phyloP scores from a whole-genome alignment of 495 filamentous ascomycete genomes.

The Cercophora samala region DNA sequence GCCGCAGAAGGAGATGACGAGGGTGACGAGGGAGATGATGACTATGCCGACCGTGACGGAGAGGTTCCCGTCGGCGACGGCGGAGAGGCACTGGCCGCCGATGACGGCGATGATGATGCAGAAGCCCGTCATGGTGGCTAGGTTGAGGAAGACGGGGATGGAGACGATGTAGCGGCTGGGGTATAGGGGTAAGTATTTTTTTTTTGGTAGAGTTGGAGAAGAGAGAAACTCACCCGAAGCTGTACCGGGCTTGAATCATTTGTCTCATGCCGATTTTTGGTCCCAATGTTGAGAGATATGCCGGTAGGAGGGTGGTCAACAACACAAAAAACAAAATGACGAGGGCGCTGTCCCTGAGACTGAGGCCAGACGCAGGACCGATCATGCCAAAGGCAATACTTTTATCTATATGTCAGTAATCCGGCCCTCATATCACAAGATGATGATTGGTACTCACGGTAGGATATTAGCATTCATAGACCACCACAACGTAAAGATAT shows the following conservation, averaged over 20 bases:
- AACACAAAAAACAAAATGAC: conserved; percentile 57
- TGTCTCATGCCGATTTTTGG: conserved; percentile 53
- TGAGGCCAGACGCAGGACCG: conserved; percentile 48
- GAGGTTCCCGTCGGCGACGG: conserved; percentile 49
- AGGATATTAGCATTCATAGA: conserved; percentile 44
- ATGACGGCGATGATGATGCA: conserved; percentile 47
- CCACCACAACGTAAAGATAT: conserved; percentile 48
- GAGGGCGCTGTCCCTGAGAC: conserved; percentile 45
- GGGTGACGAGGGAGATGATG: conserved; percentile 51
- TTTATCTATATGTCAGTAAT: background rate
- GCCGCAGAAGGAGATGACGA: conserved; percentile 59
- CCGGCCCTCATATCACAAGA: background rate
- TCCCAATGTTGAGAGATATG: conserved; percentile 50
- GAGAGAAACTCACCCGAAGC: conserved; percentile 42
- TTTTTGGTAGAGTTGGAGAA: background rate
- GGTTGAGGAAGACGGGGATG: conserved; percentile 48
- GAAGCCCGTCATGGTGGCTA: conserved; percentile 49
- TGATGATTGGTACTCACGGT: conserved; percentile 30
- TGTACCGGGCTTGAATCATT: conserved; percentile 55
- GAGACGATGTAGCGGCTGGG: conserved; percentile 41
- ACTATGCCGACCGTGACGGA: conserved; percentile 48
- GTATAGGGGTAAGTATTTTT: background rate
- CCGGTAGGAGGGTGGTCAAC: conserved; percentile 46
- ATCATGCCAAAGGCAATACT: conserved; percentile 58
- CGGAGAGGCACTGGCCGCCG: conserved; percentile 50